Base-by-base conservation (phyloP, 2,329 filamentous ascomycete species). In the Pseudocercospora crystallina region DNA sequence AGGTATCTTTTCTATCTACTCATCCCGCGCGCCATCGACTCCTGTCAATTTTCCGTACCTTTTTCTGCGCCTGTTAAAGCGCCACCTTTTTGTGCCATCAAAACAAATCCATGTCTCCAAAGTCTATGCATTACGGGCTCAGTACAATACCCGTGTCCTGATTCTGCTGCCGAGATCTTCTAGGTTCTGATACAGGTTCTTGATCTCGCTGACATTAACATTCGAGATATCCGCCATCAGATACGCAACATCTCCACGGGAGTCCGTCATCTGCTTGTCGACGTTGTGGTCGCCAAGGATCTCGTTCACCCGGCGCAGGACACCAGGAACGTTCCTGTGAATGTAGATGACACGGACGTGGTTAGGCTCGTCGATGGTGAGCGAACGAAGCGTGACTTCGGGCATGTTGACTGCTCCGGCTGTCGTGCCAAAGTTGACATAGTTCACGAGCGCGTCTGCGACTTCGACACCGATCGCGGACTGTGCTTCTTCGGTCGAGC, bases 261-360 rank as follows among this genome's bases (percentile, higher is more conserved):
- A 95, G 71, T 97, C 94, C 43, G 89, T 94, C 77, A 95, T 97
- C 75, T 99, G 94, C 80, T 97, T 97, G 76, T 96, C 92, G 62
- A 99, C 91, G 71, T 99, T 99, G 78, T 99, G 91, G 65, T 95
- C 85, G 37, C 87, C 89, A 41, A 99, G 80, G 56, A 97, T 90
- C 66, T 94, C 89, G 78, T 99, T 99, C 60, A 99, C 94, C 76
- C 86, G 89, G 66, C 90, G 83, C 71, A 99, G 78, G 57, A 99
- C 94, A 78, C 94, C 94, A 41, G 94, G 94, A 15, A 97, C 84
- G 74, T 99, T 99, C 73, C 87, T 87, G 76, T 99, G 94, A 62
- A 99, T 95, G 73, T 92, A 99, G 65, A 97, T 91, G 58, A 97
- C 87, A 68, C 94, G 86, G 48, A 91, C 90, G 69, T 94, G 87